Base-by-base conservation (phyloP, 1,284 basidiomycete genomes). In the Papiliotrema terrestris region DNA sequence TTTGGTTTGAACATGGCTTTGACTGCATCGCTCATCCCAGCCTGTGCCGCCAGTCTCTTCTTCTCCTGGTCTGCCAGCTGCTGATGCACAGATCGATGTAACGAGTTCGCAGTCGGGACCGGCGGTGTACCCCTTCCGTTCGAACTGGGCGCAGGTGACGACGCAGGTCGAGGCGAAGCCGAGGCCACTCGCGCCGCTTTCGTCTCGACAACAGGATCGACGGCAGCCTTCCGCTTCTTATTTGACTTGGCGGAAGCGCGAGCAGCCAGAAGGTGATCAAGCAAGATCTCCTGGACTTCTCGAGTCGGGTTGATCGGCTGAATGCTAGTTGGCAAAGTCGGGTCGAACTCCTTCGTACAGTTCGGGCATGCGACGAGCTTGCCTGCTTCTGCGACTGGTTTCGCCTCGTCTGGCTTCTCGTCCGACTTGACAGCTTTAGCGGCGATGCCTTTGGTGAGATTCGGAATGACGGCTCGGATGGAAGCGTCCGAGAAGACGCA, bases 401-500 rank as follows among this genome's bases (percentile, higher is more conserved):
- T 63, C 22, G 51, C 61, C 43, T 58, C 53, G 29, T 60, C 63
- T 32, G 58, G 50, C 22, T 46, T 45, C 37, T 66, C 57, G 13
- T 64, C 61, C 25, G 38, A 19, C 14, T 26, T 45, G 17, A 36
- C 17, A 2, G 44, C 45, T 17, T 47, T 49, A 5, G 53, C 53
- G 1, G 46, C 54, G 1, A 61, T 36, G 2, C 70, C 62, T 46
- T 55, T 60, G 5, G 68, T 60, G 19, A 75, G 63, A 39, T 60
- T 68, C 3, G 71, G 68, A 20, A 76, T 55, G 47, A 74, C 61
- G 32, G 69, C 64, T 37, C 72, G 60, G 17, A 76, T 56, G 1
- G 72, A 63, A 1, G 63, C 60, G 26, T 73, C 72, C 25, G 68
- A 71, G 54, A 74, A 74, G 35, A 74, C 90, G 69, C 90, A 93